Evolutionary conservation across 129 eudicot species (phyloP).

Genomic region (Arctium lappa): DNA sequence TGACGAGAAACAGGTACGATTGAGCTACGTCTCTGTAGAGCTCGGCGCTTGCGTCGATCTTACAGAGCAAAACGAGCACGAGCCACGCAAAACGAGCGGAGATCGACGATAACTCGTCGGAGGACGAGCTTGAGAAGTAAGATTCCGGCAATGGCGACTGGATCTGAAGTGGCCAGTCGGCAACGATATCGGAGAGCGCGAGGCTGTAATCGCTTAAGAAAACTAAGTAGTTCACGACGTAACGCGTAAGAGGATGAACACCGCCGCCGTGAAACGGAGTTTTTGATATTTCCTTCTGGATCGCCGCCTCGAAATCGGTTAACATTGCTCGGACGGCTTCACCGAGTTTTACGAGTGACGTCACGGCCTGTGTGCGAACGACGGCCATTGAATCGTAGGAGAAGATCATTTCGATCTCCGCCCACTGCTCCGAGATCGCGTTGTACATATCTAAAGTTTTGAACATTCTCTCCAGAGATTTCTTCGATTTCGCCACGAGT

Average conservation of each 20-base stretch:
- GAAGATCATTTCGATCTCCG: constrained; percentile 64
- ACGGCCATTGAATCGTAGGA: constrained; percentile 47
- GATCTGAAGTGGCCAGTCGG: constrained; percentile 44
- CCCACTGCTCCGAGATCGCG: constrained; percentile 45
- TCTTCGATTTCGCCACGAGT: constrained; percentile 59
- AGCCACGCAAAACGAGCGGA: no score
- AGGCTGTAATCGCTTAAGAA: constrained; percentile 58
- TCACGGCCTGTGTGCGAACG: constrained; percentile 51
- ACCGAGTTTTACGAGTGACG: constrained; percentile 50
- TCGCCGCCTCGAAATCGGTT: constrained; percentile 63
- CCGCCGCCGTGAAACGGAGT: constrained; percentile 60
- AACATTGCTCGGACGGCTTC: constrained; percentile 55
- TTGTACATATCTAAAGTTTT: constrained; percentile 58
- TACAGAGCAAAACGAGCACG: no score
- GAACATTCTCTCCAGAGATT: constrained; percentile 78
- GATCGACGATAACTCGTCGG: constrained; percentile 39
- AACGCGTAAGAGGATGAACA: constrained; percentile 74
- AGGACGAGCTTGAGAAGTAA: constrained; percentile 41
- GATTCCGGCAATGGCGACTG: constrained; percentile 68
- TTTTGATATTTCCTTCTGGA: constrained; percentile 68
- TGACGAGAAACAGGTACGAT: no score
- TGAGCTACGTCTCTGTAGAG: no score
- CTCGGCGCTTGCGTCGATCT: no score
- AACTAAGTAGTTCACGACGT: constrained; percentile 84
- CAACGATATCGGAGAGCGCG: constrained; percentile 51